These are phyloP conservation scores for Aspergillus sparsus DNA, from an alignment of 495 filamentous ascomycete genomes.

Conservation along the genomic window DNA sequence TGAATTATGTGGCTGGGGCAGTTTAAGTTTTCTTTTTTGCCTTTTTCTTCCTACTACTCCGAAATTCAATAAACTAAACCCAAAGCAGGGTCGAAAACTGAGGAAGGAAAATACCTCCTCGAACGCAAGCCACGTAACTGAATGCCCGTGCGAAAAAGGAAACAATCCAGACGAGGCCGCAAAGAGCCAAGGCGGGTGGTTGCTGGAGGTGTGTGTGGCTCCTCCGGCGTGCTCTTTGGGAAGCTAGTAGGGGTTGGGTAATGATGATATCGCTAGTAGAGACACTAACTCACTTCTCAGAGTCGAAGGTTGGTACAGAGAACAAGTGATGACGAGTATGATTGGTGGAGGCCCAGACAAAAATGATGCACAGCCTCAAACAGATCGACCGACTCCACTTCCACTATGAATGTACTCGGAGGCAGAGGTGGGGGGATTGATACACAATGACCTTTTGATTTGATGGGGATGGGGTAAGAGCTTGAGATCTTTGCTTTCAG, in stretches of 20 bases:
- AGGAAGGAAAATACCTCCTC: background rate
- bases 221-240: no score
- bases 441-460: background rate
- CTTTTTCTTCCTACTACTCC: background rate
- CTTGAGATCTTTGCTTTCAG: background rate
- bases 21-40: background rate
- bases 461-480: background rate
- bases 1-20: slow-evolving; percentile 1
- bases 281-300: no score
- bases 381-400: slow-evolving; percentile 1
- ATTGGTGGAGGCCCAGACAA: background rate
- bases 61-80: background rate
- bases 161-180: background rate
- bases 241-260: no score
- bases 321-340: background rate
- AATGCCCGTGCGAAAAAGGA: background rate
- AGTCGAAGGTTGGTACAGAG: background rate
- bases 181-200: background rate
- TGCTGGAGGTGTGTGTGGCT: no score
- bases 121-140: slow-evolving; percentile 12
- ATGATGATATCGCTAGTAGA: no score
- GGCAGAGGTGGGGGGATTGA: background rate
- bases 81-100: background rate
- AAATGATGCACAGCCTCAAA: slow-evolving; percentile 17
- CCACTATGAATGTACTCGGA: background rate